phyloP scores from a whole-genome alignment of 805 yeast genomes.

The Wickerhamiella occidentalis region DNA sequence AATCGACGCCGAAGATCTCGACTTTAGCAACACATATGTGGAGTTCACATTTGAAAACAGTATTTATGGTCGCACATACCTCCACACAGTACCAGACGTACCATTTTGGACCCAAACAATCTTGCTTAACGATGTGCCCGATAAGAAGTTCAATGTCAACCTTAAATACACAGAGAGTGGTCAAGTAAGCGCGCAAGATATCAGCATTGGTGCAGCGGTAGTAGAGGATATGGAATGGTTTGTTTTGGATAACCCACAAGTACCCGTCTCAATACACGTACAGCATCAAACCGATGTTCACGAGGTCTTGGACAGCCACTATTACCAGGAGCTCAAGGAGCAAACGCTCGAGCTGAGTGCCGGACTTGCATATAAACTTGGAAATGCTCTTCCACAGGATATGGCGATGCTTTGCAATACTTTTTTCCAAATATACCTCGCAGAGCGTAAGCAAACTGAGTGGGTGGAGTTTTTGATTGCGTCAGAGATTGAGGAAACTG shows the following conservation, averaged over 20 bases:
- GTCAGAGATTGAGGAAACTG: conserved; percentile 38
- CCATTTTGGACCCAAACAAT: conserved; percentile 84
- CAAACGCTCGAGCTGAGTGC: conserved; percentile 38
- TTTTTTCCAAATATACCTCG: conserved; percentile 62
- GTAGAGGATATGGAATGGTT: conserved; percentile 11
- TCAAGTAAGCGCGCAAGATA: conserved; percentile 23
- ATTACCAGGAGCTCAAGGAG: conserved; percentile 50
- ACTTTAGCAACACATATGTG: conserved; percentile 37
- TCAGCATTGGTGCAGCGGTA: conserved; percentile 4
- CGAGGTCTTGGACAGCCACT: conserved; percentile 38
- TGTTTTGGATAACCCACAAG: conserved; percentile 9
- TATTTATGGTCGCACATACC: conserved; percentile 69
- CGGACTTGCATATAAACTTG: conserved; percentile 35
- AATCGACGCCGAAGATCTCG: conserved; percentile 11
- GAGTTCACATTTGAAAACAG: conserved; percentile 63
- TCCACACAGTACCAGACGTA: conserved; percentile 35
- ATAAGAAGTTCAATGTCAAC: conserved; percentile 29
- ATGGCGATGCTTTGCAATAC: conserved; percentile 25
- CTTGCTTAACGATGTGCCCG: conserved; percentile 39
- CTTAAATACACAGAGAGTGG: conserved; percentile 28
- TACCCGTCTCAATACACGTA: conserved; percentile 21
- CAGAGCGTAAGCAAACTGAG: conserved; percentile 50
- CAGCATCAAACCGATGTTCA: conserved; percentile 21
- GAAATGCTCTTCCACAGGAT: conserved; percentile 13
- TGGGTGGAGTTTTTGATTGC: conserved; percentile 66